Evolutionary conservation across 163 green algal genomes (phyloP).

Genomic region (Prototheca stagnorum): DNA sequence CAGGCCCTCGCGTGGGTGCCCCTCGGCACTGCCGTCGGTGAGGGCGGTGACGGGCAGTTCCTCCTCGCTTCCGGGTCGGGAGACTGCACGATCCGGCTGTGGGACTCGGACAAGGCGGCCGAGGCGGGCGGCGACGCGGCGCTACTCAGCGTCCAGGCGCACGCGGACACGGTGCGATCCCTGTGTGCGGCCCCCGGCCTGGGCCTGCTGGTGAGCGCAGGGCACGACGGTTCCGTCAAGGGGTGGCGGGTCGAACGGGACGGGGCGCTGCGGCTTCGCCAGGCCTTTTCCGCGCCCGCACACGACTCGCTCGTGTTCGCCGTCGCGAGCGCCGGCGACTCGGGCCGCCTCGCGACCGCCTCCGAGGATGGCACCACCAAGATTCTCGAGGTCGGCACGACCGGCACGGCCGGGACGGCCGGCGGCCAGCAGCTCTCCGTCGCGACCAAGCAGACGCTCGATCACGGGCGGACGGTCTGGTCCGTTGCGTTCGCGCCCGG

Average conservation of each 20-base stretch:
- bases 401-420: too few species aligned
- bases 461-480: constrained; percentile 78
- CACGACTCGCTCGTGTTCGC: constrained; percentile 74
- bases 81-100: constrained; percentile 20
- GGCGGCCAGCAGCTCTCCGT: constrained; percentile 34
- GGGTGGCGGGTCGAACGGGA: constrained; percentile 26
- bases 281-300: too few species aligned
- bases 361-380: constrained; percentile 55
- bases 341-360: constrained; percentile 45
- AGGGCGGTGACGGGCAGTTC: too few species aligned
- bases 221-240: constrained; percentile 33
- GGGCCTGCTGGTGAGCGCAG: too few species aligned
- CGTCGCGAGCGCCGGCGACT: constrained; percentile 10
- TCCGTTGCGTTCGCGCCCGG: constrained; percentile 53
- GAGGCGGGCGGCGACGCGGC: constrained; percentile 8
- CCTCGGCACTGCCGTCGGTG: constrained; percentile 6
- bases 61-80: constrained; percentile 12
- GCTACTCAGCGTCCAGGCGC: constrained; percentile 31
- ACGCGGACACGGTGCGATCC: constrained; percentile 52
- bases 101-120: too few species aligned
- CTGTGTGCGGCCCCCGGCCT: too few species aligned
- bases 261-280: constrained; percentile 19
- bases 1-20: constrained; percentile 39
- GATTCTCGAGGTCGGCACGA: too few species aligned
- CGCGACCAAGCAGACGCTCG: constrained; percentile 27